Base-by-base conservation (phyloP, 2,329 filamentous ascomycete genomes). In the Neurospora sp. region DNA sequence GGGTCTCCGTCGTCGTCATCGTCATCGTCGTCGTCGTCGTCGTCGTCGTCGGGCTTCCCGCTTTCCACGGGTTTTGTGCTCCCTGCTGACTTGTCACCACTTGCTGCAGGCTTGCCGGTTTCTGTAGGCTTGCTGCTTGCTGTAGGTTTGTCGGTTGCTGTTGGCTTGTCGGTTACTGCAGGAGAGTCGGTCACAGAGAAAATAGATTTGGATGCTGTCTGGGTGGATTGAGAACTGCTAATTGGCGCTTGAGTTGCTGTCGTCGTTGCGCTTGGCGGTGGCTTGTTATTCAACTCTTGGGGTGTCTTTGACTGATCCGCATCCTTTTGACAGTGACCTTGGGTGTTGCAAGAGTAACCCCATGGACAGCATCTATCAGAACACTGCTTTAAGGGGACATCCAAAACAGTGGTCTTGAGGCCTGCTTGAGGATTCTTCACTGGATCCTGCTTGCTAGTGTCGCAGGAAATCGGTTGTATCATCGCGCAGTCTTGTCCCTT, bases 331-430 rank as follows among this genome's bases (percentile, higher is more conserved):
- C 91, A 93, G 72, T 81, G 70, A 67, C 79, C 78, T 58, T 80
- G 80, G 68, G 77, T 77, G 42, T 84, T 79, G 80, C 91, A 94
- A 1, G 82, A 80, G 79, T 90, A 93, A 2, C 91, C 91, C 78
- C 90, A 89, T 0, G 91, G 91, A 77, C 91, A 94, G 79, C 91
- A 94, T n/a, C 74, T 69, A 19, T 75, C 77, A 15, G 85, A 89
- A 74, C 91, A 93, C 23, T 79, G 83, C 1, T 81, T 79, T 15
- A 93, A 81, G 11, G 82, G 80, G 10, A 85, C 82, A 19, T 83
- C 82, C 38, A 91, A 85, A 9, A 87, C 84, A 10, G 86, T 87
- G 0, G 91, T 91, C 79, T 93, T 91, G 75, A 93, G 81, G 38
- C 85, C 82, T 39, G 88, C 88, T 36, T 82, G 79, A 11, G 89